Base-by-base conservation (phyloP, 1,139 yeast species). In the Yamadazyma jaroonii region DNA sequence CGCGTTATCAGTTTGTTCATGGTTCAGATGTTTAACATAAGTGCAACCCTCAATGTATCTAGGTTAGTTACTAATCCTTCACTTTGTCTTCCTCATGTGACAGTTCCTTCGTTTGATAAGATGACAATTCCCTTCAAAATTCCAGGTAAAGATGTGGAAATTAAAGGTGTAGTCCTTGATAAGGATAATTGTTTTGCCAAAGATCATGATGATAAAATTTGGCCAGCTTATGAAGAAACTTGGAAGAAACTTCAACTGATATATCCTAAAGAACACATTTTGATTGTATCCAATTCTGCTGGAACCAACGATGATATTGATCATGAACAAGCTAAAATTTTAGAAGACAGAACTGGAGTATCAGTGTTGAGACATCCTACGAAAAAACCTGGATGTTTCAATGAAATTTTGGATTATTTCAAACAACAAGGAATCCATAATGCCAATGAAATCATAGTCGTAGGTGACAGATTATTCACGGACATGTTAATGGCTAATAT, bases 111-210 rank as follows among this genome's bases (percentile, higher is more conserved):
- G 0, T 90, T 92, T 56, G 84, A 79, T 51, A 78, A 82, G 40
- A 51, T 75, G 20, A 61, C 72, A 0, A 45, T 78, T 9, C 84
- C 84, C 0, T 48, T 73, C 20, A 40, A 40, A 17, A 53, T 74
- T 9, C 56, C 59, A 9, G 17, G 15, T 9, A 52, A 54, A 7
- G 22, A 29, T 6, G 52, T 46, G 6, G 44, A 37, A 11, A 84
- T 89, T 43, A 83, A 78, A 48, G 96, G 94, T 0, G 74, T 92
- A 3, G 94, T 92, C 0, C 68, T 92, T 22, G 99, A 92, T 57
- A 92, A 94, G 58, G 99, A 92, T 61, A 94, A 92, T 57, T 92
- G 97, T 54, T 85, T 92, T 58, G 95, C 98, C 4, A 73, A 75
- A 47, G 95, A 94, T 33, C 85, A 87, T 42, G 84, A 81, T 41